These are phyloP conservation scores for Mycosphaerella arachidis DNA, from an alignment of 2,329 filamentous ascomycete species.

Conservation along the genomic window DNA sequence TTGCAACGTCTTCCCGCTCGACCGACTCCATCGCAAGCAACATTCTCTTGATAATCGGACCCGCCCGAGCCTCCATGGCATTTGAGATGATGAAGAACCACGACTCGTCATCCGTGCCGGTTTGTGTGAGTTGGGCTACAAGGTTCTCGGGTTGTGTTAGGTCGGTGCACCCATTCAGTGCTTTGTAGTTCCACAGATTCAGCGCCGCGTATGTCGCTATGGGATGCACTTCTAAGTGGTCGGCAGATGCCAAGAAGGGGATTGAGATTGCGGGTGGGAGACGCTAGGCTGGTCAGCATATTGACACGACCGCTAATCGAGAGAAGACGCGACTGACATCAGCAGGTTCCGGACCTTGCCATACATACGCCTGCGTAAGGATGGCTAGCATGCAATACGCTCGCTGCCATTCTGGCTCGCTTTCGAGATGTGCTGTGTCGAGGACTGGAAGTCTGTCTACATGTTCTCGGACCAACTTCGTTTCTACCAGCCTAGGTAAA, in stretches of 20 bases:
- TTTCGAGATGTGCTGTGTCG: constrained; percentile 72
- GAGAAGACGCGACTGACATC: constrained; percentile 36
- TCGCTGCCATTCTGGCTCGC: constrained; percentile 83
- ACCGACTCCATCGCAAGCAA: constrained; percentile 46
- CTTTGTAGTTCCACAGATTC: constrained; percentile 94
- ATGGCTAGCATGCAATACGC: constrained; percentile 76
- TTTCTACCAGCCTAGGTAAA: constrained; percentile 76
- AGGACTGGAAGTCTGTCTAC: constrained; percentile 77
- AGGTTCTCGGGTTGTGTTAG: constrained; percentile 81
- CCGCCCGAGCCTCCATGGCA: constrained; percentile 50
- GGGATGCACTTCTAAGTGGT: constrained; percentile 72
- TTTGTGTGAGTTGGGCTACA: constrained; percentile 80
- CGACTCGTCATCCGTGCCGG: constrained; percentile 88
- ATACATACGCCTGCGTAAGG: constrained; percentile 79
- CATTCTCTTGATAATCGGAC: constrained; percentile 43
- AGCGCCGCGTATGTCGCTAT: constrained; percentile 90
- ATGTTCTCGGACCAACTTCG: constrained; percentile 69
- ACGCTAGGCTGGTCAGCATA: constrained; percentile 36
- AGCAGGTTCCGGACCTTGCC: constrained; percentile 70
- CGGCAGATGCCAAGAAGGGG: constrained; percentile 71
- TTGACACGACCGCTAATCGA: neutral
- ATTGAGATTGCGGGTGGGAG: constrained; percentile 77
- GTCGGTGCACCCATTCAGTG: constrained; percentile 69
- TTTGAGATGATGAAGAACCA: constrained; percentile 63
- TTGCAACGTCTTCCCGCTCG: constrained; percentile 33